phyloP scores from a whole-genome alignment of 2,329 filamentous ascomycete species.

The Talaromyces piceae region DNA sequence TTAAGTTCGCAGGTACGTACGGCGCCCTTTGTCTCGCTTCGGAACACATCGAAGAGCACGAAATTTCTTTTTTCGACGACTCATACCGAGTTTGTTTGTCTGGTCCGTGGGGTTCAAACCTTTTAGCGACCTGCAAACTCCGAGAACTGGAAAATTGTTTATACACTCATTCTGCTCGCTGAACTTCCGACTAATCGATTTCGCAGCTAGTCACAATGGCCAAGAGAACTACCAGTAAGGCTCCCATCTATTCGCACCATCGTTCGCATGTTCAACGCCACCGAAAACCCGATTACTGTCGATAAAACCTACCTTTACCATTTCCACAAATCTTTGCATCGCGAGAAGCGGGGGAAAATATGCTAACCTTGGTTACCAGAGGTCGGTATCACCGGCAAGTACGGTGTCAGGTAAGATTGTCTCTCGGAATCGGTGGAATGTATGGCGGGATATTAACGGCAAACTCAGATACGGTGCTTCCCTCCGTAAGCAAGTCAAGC shows the following conservation, averaged over 20 bases:
- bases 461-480: slow-evolving; percentile 84
- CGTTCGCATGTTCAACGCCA: background rate
- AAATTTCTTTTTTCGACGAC: background rate
- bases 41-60: background rate
- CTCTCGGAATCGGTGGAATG: slow-evolving; percentile 2
- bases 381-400: slow-evolving; percentile 98
- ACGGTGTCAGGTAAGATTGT: slow-evolving; percentile 77
- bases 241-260: background rate
- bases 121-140: slow-evolving; percentile 3
- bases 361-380: slow-evolving; percentile 41
- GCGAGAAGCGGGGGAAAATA: background rate
- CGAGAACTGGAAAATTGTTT: background rate
- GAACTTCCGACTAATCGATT: slow-evolving; percentile 6
- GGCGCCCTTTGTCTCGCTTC: background rate
- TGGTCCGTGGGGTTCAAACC: background rate
- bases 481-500: slow-evolving; percentile 98
- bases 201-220: slow-evolving; percentile 10
- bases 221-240: slow-evolving; percentile 14
- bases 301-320: background rate
- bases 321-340: background rate
- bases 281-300: background rate
- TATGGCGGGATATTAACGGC: slow-evolving; percentile 15
- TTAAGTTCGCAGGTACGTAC: slow-evolving; percentile 12
- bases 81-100: background rate
- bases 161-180: background rate